Base-by-base conservation (phyloP, 2,329 filamentous ascomycete species). In the Onygena corvina region DNA sequence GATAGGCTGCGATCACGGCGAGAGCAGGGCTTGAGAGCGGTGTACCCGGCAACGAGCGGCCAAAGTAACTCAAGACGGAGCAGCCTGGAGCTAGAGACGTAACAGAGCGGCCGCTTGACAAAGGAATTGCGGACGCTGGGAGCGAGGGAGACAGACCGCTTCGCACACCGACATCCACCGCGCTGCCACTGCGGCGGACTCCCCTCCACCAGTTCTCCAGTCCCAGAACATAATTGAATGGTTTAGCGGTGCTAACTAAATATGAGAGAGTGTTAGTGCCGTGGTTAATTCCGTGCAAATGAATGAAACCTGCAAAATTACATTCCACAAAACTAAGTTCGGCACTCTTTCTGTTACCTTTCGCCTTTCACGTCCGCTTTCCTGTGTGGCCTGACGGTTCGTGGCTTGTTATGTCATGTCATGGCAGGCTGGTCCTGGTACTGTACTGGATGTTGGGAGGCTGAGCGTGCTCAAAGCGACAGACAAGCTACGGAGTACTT, bases 271-370 rank as follows among this genome's bases (percentile, higher is more conserved):
- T n/a, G n/a, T n/a, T n/a, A n/a, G n/a, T n/a, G n/a, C n/a, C n/a
- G n/a, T n/a, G n/a, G n/a, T n/a, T n/a, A n/a, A n/a, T n/a, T n/a
- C n/a, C n/a, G n/a, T 29, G 4, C 27, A 21, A 42, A 42, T 40
- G 20, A 42, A 42, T 42, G 38, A 42, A 42, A 42, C 38, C 38
- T 11, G 38, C 38, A 42, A 42, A 42, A 42, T 42, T 42, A 42
- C 36, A 42, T 42, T 14, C 36, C 36, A 42, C 36, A 42, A 42
- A 42, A 42, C 20, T 14, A 8, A 42, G 36, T 42, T 42, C 36
- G 36, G 36, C 11, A n/a, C 36, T 42, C 36, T 23, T 42, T 42
- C 27, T 42, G 11, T 40, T 40, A n/a, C n/a, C n/a, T 20, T n/a
- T 40, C 25, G 12, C 14, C 16, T 4, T 21, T 40, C 20, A n/a